Evolutionary conservation across 2,329 filamentous ascomycete species (phyloP).

Genomic region (Huntiella decipiens): DNA sequence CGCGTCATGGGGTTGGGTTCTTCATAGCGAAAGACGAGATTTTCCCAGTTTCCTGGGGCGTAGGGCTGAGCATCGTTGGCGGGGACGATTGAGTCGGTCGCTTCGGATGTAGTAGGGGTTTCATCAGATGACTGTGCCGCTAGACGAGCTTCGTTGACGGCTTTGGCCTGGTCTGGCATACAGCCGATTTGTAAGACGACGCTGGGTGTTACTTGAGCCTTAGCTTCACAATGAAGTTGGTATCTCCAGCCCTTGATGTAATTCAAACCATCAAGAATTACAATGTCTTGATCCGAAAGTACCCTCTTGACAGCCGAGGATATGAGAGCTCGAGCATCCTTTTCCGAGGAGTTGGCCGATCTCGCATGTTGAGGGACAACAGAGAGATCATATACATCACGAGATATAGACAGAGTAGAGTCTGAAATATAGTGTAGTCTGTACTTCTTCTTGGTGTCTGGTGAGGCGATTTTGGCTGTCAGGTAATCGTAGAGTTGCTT

Average conservation of each 20-base stretch:
- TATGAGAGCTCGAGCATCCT: constrained; percentile 58
- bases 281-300: constrained; percentile 52
- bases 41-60: constrained; percentile 47
- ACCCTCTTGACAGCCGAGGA: constrained; percentile 64
- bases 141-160: constrained; percentile 42
- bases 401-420: constrained; percentile 48
- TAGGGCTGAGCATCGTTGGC: constrained; percentile 24
- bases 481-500: constrained; percentile 49
- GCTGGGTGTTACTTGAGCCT: constrained; percentile 55
- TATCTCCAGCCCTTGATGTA: constrained; percentile 87
- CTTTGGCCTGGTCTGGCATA: constrained; percentile 29
- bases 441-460: constrained; percentile 26
- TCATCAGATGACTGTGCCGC: neutral
- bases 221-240: constrained; percentile 69
- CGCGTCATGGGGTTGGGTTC: constrained; percentile 71
- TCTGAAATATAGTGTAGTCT: constrained; percentile 59
- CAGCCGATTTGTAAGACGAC: constrained; percentile 53
- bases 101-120: neutral
- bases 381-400: constrained; percentile 48
- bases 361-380: constrained; percentile 38
- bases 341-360: constrained; percentile 57
- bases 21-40: constrained; percentile 65
- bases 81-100: constrained; percentile 10
- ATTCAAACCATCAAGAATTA: constrained; percentile 63
- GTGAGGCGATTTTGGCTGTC: constrained; percentile 30